phyloP scores from a whole-genome alignment of 2,329 filamentous ascomycete genomes.

The Hymenoscyphus scutula region DNA sequence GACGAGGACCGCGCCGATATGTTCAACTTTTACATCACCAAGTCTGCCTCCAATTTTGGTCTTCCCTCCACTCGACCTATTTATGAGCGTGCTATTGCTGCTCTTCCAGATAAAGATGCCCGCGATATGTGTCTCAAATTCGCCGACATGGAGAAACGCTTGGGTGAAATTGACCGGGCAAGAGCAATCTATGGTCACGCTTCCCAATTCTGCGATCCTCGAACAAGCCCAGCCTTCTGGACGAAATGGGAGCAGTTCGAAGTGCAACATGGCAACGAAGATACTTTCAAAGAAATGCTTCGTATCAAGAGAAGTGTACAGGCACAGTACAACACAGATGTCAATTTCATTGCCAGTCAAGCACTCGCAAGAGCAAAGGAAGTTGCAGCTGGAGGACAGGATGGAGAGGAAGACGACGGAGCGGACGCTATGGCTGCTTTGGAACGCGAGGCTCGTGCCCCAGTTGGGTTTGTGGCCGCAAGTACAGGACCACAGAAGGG shows the following conservation, averaged over 20 bases:
- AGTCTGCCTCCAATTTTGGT: constrained; percentile 96
- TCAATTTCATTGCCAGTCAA: constrained; percentile 97
- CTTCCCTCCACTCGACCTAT: constrained; percentile 91
- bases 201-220: constrained; percentile 94
- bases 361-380: constrained; percentile 67
- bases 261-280: constrained; percentile 96
- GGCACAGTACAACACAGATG: constrained; percentile 97
- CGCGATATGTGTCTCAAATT: constrained; percentile 99
- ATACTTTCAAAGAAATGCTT: constrained; percentile 99
- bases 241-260: constrained; percentile 96
- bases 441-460: constrained; percentile 83
- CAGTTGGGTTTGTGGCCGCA: constrained; percentile 86
- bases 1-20: constrained; percentile 95
- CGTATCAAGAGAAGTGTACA: constrained; percentile 96
- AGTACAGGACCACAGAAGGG: constrained; percentile 70
- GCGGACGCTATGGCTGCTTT: constrained; percentile 86
- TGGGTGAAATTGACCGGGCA: constrained; percentile 92
- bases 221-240: constrained; percentile 90
- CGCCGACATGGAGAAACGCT: constrained; percentile 88
- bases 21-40: constrained; percentile 99
- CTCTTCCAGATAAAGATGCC: constrained; percentile 88
- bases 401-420: constrained; percentile 45
- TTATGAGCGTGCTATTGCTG: constrained; percentile 92
- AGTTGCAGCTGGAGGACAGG: constrained; percentile 39
- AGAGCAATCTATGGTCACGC: constrained; percentile 95